These are phyloP conservation scores for Phialemonium atrogriseum DNA, from an alignment of 2,329 filamentous ascomycete genomes.

Conservation along the genomic window DNA sequence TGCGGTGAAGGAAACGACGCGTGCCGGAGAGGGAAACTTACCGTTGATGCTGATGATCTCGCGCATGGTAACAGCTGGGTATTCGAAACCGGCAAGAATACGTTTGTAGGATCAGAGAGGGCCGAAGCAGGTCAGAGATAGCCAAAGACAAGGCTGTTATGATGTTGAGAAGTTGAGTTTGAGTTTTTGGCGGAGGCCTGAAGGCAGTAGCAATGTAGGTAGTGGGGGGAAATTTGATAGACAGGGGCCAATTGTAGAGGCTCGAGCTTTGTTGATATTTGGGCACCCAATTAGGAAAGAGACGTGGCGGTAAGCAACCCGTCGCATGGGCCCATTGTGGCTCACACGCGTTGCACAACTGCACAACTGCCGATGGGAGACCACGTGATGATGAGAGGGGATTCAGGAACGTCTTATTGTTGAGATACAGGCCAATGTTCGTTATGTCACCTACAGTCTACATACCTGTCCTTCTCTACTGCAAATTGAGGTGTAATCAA, in stretches of 20 bases:
- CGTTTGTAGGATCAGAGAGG: constrained; percentile 23
- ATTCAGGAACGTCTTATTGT: too few species aligned
- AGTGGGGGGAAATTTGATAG: constrained; percentile 4
- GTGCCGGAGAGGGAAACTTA: constrained; percentile 42
- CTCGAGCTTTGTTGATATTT: constrained; percentile 4
- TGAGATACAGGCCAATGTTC: too few species aligned
- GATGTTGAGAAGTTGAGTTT: constrained; percentile 3
- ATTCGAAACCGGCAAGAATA: constrained; percentile 20
- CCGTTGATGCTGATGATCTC: constrained; percentile 99
- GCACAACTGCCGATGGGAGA: too few species aligned
- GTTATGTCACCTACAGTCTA: too few species aligned
- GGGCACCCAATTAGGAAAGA: constrained; percentile 1
- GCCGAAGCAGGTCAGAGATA: constrained; percentile 3
- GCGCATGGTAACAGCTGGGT: constrained; percentile 64
- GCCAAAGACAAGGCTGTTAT: background rate
- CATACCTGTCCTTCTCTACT: too few species aligned
- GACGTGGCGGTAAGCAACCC: too few species aligned
- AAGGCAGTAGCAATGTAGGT: constrained; percentile 1
- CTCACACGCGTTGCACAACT: too few species aligned
- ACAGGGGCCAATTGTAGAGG: background rate
- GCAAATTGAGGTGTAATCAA: too few species aligned
- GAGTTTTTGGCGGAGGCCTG: constrained; percentile 3
- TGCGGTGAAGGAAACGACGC: constrained; percentile 34
- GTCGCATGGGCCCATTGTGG: too few species aligned
- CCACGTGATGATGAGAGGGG: too few species aligned